phyloP scores from a whole-genome alignment of 1,284 basidiomycete species.

The Irpex rosettiformis region DNA sequence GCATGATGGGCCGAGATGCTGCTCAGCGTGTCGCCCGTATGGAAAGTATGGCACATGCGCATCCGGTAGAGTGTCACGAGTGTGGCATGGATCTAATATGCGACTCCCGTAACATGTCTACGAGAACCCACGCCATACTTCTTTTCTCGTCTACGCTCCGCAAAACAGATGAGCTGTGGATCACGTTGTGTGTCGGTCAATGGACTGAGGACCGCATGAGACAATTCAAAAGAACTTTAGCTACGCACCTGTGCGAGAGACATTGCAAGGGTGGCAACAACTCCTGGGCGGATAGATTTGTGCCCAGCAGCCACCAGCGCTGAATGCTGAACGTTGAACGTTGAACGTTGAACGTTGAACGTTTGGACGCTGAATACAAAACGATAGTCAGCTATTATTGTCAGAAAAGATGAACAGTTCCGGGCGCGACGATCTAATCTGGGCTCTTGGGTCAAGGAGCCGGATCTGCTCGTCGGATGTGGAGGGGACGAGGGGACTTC shows the following conservation, averaged over 20 bases:
- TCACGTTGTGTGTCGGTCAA: no score
- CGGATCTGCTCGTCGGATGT: background rate
- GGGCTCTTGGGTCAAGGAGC: background rate
- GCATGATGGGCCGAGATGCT: background rate
- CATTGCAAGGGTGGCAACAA: background rate
- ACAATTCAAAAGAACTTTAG: no score
- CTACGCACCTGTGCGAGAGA: background rate
- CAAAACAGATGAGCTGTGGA: background rate
- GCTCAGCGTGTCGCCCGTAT: background rate
- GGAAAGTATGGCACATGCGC: background rate
- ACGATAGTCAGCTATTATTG: no score
- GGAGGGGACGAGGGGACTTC: background rate
- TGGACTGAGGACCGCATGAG: no score
- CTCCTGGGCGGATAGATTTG: background rate
- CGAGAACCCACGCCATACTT: background rate
- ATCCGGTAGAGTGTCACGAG: background rate
- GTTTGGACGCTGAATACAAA: no score
- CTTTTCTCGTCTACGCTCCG: background rate
- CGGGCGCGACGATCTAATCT: background rate
- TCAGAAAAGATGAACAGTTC: background rate
- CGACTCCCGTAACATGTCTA: background rate
- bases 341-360: no score
- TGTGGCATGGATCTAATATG: background rate
- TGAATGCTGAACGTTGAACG: no score
- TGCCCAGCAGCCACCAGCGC: no score